These are phyloP conservation scores for Fraxinus cuspidata DNA, from an alignment of 257 asterid species.

Conservation along the genomic window DNA sequence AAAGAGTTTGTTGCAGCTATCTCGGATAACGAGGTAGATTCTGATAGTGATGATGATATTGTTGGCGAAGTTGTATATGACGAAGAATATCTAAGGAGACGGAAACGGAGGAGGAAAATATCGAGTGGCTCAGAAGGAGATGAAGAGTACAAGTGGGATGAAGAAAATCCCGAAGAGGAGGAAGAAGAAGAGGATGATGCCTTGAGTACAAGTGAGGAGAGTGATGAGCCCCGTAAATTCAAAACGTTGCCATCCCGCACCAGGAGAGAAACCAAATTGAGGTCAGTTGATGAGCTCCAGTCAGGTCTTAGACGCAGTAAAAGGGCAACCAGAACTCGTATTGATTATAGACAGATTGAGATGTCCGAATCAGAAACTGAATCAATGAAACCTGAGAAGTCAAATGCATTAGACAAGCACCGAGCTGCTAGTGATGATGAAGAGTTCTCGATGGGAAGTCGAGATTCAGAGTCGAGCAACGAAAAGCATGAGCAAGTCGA, in stretches of 20 bases:
- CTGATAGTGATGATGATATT: constrained; percentile 87
- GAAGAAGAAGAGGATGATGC: constrained; percentile 64
- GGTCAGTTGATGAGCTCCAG: constrained; percentile 63
- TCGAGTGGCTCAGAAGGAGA: constrained; percentile 96
- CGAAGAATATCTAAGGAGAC: constrained; percentile 73
- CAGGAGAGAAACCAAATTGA: constrained; percentile 66
- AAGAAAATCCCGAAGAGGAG: constrained; percentile 77
- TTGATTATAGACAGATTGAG: constrained; percentile 70
- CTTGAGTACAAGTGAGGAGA: constrained; percentile 65
- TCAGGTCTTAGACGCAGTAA: constrained; percentile 87
- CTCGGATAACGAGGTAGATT: constrained; percentile 75
- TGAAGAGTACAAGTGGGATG: constrained; percentile 79
- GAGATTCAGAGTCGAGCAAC: constrained; percentile 49
- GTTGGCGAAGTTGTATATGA: constrained; percentile 95
- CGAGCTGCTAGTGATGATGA: constrained; percentile 47
- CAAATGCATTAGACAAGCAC: constrained; percentile 43
- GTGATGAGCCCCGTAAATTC: constrained; percentile 49
- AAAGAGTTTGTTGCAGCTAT: constrained; percentile 68
- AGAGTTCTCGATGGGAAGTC: constrained; percentile 54
- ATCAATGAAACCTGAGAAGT: constrained; percentile 50
- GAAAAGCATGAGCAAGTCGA: constrained; percentile 43
- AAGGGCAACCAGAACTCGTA: constrained; percentile 76
- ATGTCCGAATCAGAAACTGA: constrained; percentile 81
- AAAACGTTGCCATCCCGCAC: constrained; percentile 59
- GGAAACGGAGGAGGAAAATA: constrained; percentile 57